Conservation (phyloP, 179 eudicot genomes). For the Camellia oleifera region DNA sequence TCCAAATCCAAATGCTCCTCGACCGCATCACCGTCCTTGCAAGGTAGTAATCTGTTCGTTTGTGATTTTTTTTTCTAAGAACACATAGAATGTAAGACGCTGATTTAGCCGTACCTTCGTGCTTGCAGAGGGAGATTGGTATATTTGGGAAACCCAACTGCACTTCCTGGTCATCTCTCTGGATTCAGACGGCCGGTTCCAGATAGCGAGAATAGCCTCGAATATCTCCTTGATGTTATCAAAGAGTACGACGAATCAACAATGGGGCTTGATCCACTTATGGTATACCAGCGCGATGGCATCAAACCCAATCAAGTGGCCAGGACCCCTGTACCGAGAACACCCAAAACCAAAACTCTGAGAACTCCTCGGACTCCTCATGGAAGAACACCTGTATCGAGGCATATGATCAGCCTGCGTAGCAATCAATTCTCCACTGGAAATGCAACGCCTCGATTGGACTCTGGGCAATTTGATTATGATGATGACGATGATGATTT, state of each 20-base stretch:
- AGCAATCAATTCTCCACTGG: slow-evolving; percentile 32
- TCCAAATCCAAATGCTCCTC: slow-evolving; percentile 49
- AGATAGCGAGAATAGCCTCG: slow-evolving; percentile 46
- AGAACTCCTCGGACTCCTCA: slow-evolving; percentile 20
- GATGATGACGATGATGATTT: slow-evolving; percentile 37
- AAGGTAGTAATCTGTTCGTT: slow-evolving; percentile 22
- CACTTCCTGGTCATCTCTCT: slow-evolving; percentile 34
- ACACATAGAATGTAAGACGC: background rate
- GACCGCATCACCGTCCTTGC: slow-evolving; percentile 52
- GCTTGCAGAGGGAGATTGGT: slow-evolving; percentile 41
- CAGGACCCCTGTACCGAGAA: slow-evolving; percentile 29
- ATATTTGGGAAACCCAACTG: slow-evolving; percentile 47
- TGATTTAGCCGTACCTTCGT: background rate
- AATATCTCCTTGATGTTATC: slow-evolving; percentile 53
- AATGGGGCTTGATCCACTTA: slow-evolving; percentile 54
- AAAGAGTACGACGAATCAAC: slow-evolving; percentile 58
- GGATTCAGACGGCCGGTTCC: slow-evolving; percentile 47
- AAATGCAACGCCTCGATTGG: slow-evolving; percentile 18
- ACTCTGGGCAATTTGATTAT: slow-evolving; percentile 12
- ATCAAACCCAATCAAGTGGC: slow-evolving; percentile 42
- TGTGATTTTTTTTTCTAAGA: too few species aligned
- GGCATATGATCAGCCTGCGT: slow-evolving; percentile 25
- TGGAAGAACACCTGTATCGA: slow-evolving; percentile 21
- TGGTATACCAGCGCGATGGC: slow-evolving; percentile 43
- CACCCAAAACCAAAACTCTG: slow-evolving; percentile 20